Percentiles rank a stretch among this genome's conserved stretches.
Conservation (phyloP, 140 eudicot species). For the Senecio squalidus region DNA sequence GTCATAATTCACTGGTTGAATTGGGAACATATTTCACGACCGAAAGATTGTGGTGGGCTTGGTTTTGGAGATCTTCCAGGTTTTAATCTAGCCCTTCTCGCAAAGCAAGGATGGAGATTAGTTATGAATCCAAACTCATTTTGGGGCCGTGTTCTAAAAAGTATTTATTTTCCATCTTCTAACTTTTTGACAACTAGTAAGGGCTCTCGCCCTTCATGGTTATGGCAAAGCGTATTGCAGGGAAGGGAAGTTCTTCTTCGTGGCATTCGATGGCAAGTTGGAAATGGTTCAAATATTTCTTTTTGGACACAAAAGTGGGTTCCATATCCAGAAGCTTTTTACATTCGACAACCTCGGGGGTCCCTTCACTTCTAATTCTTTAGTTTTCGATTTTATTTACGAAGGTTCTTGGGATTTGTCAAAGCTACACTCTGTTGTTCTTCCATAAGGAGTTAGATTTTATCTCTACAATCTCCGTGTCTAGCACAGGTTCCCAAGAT, state of each 20-base stretch:
- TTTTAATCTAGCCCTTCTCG: neutral
- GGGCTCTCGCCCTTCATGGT: neutral
- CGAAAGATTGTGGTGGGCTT: neutral
- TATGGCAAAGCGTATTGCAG: neutral
- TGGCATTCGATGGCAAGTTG: neutral
- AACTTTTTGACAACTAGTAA: neutral
- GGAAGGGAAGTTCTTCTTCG: neutral
- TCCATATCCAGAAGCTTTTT: neutral
- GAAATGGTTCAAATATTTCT: neutral
- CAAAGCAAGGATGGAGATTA: neutral
- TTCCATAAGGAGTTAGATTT: neutral
- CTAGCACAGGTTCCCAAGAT: neutral
- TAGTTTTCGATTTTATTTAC: neutral
- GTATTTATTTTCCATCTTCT: neutral
- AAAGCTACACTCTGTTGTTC: neutral
- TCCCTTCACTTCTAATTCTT: neutral
- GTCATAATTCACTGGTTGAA: neutral
- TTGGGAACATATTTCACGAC: neutral
- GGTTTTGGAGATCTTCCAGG: neutral
- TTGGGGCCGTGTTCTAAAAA: neutral
- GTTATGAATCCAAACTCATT: neutral
- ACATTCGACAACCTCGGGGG: neutral
- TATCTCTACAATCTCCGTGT: neutral
- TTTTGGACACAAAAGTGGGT: neutral
- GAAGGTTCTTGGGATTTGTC: neutral